Percentiles rank a stretch among this genome's conserved stretches.
Evolutionary conservation across 1,139 yeast species (phyloP).

Genomic region (Taphrina confusa): DNA sequence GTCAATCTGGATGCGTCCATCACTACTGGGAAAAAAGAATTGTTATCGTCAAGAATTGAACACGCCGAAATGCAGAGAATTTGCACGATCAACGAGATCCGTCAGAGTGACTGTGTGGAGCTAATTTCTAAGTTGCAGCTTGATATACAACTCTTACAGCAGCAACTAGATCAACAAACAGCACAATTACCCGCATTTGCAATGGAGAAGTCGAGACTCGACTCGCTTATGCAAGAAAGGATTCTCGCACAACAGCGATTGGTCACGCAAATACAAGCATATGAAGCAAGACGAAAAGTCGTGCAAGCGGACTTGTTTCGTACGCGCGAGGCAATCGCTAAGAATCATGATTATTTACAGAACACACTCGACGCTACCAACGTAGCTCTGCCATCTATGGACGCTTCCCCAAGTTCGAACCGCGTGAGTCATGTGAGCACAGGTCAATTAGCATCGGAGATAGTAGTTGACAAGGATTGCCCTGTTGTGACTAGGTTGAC

Average conservation of each 20-base stretch:
- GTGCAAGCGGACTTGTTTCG: not conserved
- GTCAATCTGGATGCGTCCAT: not conserved
- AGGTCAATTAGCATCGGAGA: too few species aligned
- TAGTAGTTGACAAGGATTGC: too few species aligned
- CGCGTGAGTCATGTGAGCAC: too few species aligned
- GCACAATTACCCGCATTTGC: not conserved
- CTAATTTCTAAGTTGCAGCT: not conserved
- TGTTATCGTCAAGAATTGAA: not conserved
- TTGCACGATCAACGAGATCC: not conserved
- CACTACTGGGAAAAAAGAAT: not conserved
- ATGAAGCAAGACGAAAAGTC: not conserved
- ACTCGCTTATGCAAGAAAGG: not conserved
- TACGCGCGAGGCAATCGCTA: too few species aligned
- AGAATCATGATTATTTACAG: too few species aligned
- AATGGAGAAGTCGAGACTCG: not conserved
- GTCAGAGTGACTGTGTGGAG: not conserved
- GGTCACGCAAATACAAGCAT: not conserved
- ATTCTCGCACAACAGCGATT: not conserved
- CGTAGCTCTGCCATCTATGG: too few species aligned
- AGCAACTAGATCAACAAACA: conserved; percentile 4
- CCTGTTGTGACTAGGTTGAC: too few species aligned
- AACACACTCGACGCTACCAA: too few species aligned
- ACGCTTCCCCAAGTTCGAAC: too few species aligned
- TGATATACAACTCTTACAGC: conserved; percentile 11
- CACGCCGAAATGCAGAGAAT: not conserved